Conservation (phyloP, 2,329 filamentous ascomycete species). For the Sarocladium oryzae region DNA sequence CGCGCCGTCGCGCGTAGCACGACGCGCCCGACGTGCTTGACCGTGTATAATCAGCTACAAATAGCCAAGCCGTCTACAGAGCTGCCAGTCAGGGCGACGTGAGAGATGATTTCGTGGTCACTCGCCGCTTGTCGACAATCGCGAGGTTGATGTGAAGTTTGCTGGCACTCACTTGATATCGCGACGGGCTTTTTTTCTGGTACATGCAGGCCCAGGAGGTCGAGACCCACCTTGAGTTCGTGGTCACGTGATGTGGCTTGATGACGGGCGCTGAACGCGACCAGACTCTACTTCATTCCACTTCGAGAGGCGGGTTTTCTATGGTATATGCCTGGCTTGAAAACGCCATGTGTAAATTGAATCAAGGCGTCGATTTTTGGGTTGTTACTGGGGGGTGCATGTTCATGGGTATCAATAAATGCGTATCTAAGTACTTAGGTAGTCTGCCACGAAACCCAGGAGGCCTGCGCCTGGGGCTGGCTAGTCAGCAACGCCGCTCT, state of each 20-base stretch:
- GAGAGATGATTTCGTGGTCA: background rate
- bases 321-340: no score
- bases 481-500: no score
- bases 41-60: conserved; percentile 12
- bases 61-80: background rate
- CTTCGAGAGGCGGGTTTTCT: no score
- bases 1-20: conserved; percentile 27
- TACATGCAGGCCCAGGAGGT: conserved; percentile 16
- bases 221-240: background rate
- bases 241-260: conserved; percentile 20
- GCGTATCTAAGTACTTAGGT: no score
- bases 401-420: no score
- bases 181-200: conserved; percentile 32
- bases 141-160: conserved; percentile 6
- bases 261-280: no score
- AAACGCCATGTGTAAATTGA: no score
- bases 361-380: no score
- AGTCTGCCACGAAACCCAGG: no score
- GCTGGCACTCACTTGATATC: conserved; percentile 13
- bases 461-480: no score
- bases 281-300: no score
- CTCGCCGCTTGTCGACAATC: conserved; percentile 4
- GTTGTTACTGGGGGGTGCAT: no score
- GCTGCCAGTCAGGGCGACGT: background rate
- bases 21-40: background rate